Evolutionary conservation across 2,329 filamentous ascomycete species (phyloP).

Genomic region (Botrytis fabae): DNA sequence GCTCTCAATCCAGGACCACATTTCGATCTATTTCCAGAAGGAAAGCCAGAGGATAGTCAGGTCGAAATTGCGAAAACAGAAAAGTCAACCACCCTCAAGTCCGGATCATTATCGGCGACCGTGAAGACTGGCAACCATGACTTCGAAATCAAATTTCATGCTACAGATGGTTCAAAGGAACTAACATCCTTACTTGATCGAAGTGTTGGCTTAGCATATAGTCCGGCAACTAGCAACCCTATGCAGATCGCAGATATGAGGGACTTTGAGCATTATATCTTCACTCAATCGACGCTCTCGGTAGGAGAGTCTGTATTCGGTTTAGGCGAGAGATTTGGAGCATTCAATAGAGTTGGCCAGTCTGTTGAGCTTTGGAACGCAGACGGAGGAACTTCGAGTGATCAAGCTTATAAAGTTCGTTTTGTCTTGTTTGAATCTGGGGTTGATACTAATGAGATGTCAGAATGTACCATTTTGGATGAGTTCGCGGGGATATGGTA

Average conservation of each 20-base stretch:
- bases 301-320: constrained; percentile 71
- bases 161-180: constrained; percentile 49
- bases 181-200: constrained; percentile 56
- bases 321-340: constrained; percentile 73
- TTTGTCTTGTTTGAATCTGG: neutral
- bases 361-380: constrained; percentile 64
- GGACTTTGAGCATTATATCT: constrained; percentile 56
- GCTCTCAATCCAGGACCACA: constrained; percentile 53
- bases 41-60: constrained; percentile 46
- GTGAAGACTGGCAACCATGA: constrained; percentile 50
- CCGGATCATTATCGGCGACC: constrained; percentile 55
- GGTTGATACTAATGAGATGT: neutral
- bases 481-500: constrained; percentile 71
- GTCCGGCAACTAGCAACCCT: constrained; percentile 52
- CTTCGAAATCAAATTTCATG: constrained; percentile 58
- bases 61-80: constrained; percentile 45
- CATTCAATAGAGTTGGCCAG: constrained; percentile 76
- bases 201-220: constrained; percentile 59
- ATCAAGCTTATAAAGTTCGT: constrained; percentile 63
- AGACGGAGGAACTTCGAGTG: constrained; percentile 65
- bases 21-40: constrained; percentile 58
- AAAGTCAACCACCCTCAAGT: constrained; percentile 50
- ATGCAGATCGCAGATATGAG: constrained; percentile 55
- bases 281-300: constrained; percentile 55
- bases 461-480: constrained; percentile 67